Conservation (phyloP, 1,139 yeast species). For the Torulaspora globosa region DNA sequence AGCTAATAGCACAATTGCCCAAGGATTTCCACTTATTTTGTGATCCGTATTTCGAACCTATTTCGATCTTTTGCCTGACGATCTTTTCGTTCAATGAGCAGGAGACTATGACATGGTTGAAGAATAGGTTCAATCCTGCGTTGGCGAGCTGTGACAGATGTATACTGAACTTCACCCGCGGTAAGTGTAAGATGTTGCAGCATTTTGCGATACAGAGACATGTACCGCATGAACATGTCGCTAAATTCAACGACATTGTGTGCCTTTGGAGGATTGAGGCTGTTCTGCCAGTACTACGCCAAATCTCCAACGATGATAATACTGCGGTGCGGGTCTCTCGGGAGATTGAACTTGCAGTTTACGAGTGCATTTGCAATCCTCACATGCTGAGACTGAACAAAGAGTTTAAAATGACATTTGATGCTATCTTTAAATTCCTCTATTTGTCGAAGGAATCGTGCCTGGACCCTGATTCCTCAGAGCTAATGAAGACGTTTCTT, state of each 20-base stretch:
- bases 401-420: constrained; percentile 38
- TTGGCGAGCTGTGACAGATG: constrained; percentile 52
- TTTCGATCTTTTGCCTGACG: constrained; percentile 52
- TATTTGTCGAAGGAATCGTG: constrained; percentile 30
- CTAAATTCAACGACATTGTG: constrained; percentile 48
- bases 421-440: constrained; percentile 34
- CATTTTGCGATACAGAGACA: constrained; percentile 50
- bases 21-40: constrained; percentile 52
- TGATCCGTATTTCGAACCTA: constrained; percentile 45
- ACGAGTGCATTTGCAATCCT: constrained; percentile 54
- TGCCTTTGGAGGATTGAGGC: constrained; percentile 51
- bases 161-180: constrained; percentile 47
- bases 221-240: constrained; percentile 47
- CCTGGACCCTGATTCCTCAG: constrained; percentile 18
- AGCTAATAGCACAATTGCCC: constrained; percentile 28
- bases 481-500: constrained; percentile 27
- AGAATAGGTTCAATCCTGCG: constrained; percentile 41
- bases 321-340: constrained; percentile 26
- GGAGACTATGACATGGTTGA: constrained; percentile 44
- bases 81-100: constrained; percentile 56
- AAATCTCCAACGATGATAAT: constrained; percentile 29
- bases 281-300: constrained; percentile 34
- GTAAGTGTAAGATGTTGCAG: constrained; percentile 49
- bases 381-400: constrained; percentile 42
- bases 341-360: constrained; percentile 37